Conservation (phyloP, 2,329 filamentous ascomycete species). For the Colletotrichum tabaci region DNA sequence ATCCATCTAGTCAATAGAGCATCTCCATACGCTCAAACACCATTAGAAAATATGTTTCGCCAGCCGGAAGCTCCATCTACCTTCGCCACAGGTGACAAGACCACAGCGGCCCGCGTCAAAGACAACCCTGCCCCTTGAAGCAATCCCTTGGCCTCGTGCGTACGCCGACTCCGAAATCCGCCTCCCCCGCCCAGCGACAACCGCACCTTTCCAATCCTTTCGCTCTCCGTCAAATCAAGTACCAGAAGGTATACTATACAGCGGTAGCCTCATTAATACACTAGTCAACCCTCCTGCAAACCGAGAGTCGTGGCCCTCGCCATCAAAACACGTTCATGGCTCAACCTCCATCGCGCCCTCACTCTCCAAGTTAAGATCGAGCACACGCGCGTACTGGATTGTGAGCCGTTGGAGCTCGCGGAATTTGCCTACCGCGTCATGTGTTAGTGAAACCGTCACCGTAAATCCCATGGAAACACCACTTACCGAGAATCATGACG, state of each 20-base stretch:
- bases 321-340: not conserved
- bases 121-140: not conserved
- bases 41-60: not conserved
- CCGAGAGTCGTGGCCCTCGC: not conserved
- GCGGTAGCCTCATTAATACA: conserved; percentile 29
- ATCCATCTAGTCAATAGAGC: not conserved
- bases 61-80: not conserved
- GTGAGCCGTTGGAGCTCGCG: conserved; percentile 93
- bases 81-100: not conserved
- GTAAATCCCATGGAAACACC: conserved; percentile 13
- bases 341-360: conserved; percentile 59
- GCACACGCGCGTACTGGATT: conserved; percentile 92
- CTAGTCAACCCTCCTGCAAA: not conserved
- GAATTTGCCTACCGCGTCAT: conserved; percentile 80
- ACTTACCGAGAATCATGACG: conserved; percentile 90
- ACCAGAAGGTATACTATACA: conserved; percentile 40
- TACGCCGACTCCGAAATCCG: conserved; percentile 36
- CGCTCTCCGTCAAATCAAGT: conserved; percentile 24
- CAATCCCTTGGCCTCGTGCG: not conserved
- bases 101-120: conserved; percentile 9
- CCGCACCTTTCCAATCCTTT: conserved; percentile 15
- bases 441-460: conserved; percentile 50
- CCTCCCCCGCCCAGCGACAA: not conserved
- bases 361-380: conserved; percentile 72
- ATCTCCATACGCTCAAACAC: not conserved